Base-by-base conservation (phyloP, 2,329 filamentous ascomycete species). In the Neofusicoccum ribis region DNA sequence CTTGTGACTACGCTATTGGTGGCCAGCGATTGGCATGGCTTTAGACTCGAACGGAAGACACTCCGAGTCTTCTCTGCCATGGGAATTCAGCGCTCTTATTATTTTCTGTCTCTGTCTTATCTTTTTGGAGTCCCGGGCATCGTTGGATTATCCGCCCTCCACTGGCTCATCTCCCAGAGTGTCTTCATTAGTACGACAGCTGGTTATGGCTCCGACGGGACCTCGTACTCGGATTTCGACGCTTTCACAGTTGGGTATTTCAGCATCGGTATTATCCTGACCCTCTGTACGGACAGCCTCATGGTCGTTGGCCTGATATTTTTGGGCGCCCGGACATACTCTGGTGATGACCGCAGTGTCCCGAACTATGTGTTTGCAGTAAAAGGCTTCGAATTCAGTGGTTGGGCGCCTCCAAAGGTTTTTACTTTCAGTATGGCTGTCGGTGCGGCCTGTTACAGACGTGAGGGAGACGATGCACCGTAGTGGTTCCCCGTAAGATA, bases 1-100 rank as follows among this genome's bases (percentile, higher is more conserved):
- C 72, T 84, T 4, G 73, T 81, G 17, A 86, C 81, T 0, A 76
- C 71, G 5, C 83, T 85, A 73, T 74, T 83, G 1, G 68, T 81
- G 0, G 80, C 79, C 0, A 69, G 73, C 3, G 85, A 87, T 71
- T 87, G 79, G 72, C 77, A 73, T 41, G 67, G 69, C 0, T 84
- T 80, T 70, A 71, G 75, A 1, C 23, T 65, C 0, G 3, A 69
- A 0, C 72, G 71, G 3, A 80, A 78, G 62, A 49, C 69, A 0
- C 72, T 82, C 0, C 74, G 79, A 1, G 79, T 81, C 0, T 79
- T 76, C 2, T 43, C 58, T 3, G 77, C 79, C 0, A 46, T 65
- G 1, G 77, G 74, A 2, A 50, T 69, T 5, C 80, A 83, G 49
- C 73, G 79, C 14, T 67, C 58, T 3, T 81, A 77, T 0, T 80